Evolutionary conservation across 2,329 filamentous ascomycete genomes (phyloP), one percentile per base, ranked within the genome.

Genomic region (Ceratocystis diversiconidia): DNA sequence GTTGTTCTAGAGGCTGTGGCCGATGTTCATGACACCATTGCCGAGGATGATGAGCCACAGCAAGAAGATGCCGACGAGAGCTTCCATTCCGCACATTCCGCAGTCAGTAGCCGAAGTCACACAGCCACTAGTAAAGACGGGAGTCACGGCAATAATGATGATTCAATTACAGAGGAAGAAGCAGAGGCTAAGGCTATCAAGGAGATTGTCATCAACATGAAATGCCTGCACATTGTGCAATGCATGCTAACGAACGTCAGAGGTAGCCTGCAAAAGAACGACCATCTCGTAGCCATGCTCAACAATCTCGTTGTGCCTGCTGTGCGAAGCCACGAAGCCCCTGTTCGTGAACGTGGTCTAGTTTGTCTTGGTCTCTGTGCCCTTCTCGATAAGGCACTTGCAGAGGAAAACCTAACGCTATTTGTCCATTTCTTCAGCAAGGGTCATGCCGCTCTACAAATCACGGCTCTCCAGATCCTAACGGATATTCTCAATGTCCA

Each of bases 351-450:
- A 76, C 84, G 90, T 66, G 94, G 94, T 19, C 79, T 99, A 12
- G 80, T 95, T 22, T 97, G 92, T 71, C 78, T 99, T 8, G 94
- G 94, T 3, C 80, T 99, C 8, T 96, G 91, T 74, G 92, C 92
- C 70, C 81, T 99, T 36, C 84, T 99, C 6, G 92, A 96, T 73
- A 90, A 90, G 76, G 90, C 90, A 7, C 84, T 97, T 25, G 94
- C 94, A 0, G 87, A 92, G 72, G 91, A 95, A 74, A 97, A 99
- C 73, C 79, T 97, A 69, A 87, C 85, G 0, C 82, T 99, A 2
- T 99, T 99, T 76, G 89, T 96, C 74, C 92, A 96, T 74, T 96
- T 95, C 78, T 96, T 95, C 77, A 88, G 80, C 75, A 96, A 95
- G 77, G 94, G 94, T 1, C 91, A 96, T 72, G 86, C 94, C 8